A percentile compares a stretch with the other conserved stretches of the same genome.
Conservation (phyloP, 352 stramenopile genomes). For the Globisporangium mamillatum region DNA sequence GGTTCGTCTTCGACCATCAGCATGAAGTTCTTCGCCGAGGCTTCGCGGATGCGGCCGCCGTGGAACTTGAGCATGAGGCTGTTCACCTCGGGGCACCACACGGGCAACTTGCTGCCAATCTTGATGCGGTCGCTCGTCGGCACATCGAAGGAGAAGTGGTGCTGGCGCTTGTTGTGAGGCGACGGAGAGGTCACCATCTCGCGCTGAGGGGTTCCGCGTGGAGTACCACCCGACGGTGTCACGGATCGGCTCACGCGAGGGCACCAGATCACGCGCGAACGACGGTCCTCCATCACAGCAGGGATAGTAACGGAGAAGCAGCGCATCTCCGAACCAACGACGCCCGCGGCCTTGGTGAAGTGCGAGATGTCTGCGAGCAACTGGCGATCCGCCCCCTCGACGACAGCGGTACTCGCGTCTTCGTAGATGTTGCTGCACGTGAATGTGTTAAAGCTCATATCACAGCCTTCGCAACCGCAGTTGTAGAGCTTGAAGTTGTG, state of each 20-base stretch:
- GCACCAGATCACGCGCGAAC: constrained; percentile 83
- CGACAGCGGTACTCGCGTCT: constrained; percentile 27
- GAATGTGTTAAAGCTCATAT: constrained; percentile 82
- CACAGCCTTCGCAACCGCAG: constrained; percentile 82
- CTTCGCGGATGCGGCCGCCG: constrained; percentile 78
- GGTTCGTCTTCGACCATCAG: constrained; percentile 76
- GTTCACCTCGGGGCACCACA: constrained; percentile 86
- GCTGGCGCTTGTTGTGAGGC: constrained; percentile 56
- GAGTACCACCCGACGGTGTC: constrained; percentile 58
- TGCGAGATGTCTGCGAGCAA: constrained; percentile 84
- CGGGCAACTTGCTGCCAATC: constrained; percentile 80
- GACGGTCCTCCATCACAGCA: constrained; percentile 77
- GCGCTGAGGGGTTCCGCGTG: constrained; percentile 43
- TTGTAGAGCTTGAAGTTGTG: constrained; percentile 89
- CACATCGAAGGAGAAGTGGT: constrained; percentile 74
- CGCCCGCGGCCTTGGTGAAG: constrained; percentile 74
- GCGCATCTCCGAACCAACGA: constrained; percentile 76
- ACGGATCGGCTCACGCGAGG: constrained; percentile 63
- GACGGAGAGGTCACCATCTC: constrained; percentile 74
- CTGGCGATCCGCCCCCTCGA: constrained; percentile 68
- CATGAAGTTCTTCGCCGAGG: constrained; percentile 91
- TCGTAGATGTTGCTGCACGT: constrained; percentile 78
- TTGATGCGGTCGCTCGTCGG: constrained; percentile 72
- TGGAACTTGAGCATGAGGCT: constrained; percentile 90
- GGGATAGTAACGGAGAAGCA: constrained; percentile 80